These are phyloP conservation scores for Stagonosporopsis rhizophila DNA, from an alignment of 2,329 filamentous ascomycete species.

Conservation along the genomic window DNA sequence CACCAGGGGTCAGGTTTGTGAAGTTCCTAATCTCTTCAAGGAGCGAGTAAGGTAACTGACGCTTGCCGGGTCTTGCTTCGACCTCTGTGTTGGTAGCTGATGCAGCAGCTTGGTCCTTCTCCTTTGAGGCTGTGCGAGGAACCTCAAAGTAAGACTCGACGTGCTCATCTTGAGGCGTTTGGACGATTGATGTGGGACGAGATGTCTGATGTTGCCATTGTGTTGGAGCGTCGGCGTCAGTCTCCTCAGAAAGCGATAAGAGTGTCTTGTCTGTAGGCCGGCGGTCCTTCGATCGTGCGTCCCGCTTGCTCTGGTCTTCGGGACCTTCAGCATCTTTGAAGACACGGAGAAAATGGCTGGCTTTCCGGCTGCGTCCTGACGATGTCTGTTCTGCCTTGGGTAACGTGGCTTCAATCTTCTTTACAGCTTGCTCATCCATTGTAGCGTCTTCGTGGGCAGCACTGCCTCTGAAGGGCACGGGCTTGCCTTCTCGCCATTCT, in stretches of 20 bases:
- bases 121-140: constrained; percentile 10
- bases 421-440: constrained; percentile 61
- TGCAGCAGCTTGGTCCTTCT: constrained; percentile 9
- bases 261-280: constrained; percentile 41
- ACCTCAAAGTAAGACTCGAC: constrained; percentile 41
- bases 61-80: constrained; percentile 16
- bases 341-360: constrained; percentile 69
- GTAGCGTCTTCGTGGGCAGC: constrained; percentile 50
- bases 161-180: constrained; percentile 30
- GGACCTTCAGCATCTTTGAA: constrained; percentile 68
- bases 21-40: constrained; percentile 65
- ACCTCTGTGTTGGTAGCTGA: background rate
- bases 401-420: constrained; percentile 69
- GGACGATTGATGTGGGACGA: constrained; percentile 33
- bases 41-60: constrained; percentile 56
- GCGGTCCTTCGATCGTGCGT: constrained; percentile 53
- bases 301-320: constrained; percentile 59
- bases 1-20: constrained; percentile 58
- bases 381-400: constrained; percentile 62
- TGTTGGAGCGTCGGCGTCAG: constrained; percentile 22
- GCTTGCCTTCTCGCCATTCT: constrained; percentile 58
- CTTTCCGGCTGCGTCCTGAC: constrained; percentile 68
- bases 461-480: constrained; percentile 51
- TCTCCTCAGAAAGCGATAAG: constrained; percentile 35
- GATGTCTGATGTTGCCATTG: constrained; percentile 31